phyloP scores from a whole-genome alignment of 345 rosid genomes.

The Populus alba region DNA sequence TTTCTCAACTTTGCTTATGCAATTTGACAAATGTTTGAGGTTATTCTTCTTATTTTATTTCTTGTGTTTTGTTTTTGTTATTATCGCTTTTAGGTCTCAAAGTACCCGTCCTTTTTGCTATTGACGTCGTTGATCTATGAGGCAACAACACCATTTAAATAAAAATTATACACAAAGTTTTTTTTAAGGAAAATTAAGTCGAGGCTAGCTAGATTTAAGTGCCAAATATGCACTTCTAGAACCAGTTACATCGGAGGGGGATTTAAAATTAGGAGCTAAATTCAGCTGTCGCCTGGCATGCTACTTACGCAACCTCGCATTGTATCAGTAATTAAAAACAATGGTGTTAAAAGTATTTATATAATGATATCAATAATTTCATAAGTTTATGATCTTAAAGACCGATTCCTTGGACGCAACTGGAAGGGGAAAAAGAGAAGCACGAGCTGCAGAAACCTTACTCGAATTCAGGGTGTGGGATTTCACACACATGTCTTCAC shows the following conservation, averaged over 20 bases:
- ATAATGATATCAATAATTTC: neutral
- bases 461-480: neutral
- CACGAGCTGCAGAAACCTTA: neutral
- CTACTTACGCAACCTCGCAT: neutral
- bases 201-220: neutral
- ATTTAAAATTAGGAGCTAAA: neutral
- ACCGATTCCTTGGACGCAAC: neutral
- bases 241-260: constrained; percentile 15
- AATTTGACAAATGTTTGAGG: neutral
- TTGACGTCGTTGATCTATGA: constrained; percentile 15
- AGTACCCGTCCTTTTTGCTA: neutral
- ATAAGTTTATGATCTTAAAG: neutral
- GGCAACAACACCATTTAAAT: neutral
- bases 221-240: constrained; percentile 7
- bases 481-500: neutral
- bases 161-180: neutral
- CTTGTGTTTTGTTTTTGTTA: neutral
- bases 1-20: neutral
- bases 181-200: too few relatives aligned
- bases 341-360: neutral
- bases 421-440: neutral
- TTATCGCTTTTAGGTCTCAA: constrained; percentile 5
- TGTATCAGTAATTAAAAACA: neutral
- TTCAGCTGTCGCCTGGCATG: neutral
- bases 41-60: neutral